A percentile compares a stretch with the other conserved stretches of the same genome.
Conservation (phyloP, 306 rosid genomes). For the Betula pendula region DNA sequence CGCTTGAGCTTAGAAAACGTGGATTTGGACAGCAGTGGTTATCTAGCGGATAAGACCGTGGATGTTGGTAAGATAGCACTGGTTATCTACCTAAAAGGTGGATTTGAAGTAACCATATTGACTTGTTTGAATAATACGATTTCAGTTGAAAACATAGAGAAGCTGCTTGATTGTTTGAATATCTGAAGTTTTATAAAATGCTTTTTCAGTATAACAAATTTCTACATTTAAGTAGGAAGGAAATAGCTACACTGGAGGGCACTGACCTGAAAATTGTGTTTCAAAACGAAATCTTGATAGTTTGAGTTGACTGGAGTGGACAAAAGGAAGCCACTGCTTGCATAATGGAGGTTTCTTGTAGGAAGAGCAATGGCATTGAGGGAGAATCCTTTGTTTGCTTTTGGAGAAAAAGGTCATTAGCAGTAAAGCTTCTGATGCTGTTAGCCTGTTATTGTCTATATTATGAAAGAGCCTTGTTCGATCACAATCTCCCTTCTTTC, state of each 20-base stretch:
- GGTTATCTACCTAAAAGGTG: background rate
- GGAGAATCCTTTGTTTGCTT: background rate
- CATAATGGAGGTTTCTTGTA: background rate
- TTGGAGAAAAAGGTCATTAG: background rate
- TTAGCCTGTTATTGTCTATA: too few species aligned
- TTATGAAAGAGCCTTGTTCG: background rate
- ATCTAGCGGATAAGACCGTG: too few species aligned
- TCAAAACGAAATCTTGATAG: background rate
- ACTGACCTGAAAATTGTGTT: background rate
- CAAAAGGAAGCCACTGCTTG: background rate
- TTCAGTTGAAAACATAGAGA: background rate
- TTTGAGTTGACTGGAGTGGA: background rate
- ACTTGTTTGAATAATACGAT: background rate
- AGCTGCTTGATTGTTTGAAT: slow-evolving; percentile 1
- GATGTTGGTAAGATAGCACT: too few species aligned
- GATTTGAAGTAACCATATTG: background rate
- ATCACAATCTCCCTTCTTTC: too few species aligned
- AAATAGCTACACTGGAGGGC: background rate
- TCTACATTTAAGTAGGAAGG: background rate
- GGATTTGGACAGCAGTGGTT: background rate
- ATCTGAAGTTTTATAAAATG: background rate
- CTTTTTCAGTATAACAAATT: background rate
- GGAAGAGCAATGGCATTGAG: background rate
- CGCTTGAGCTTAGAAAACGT: background rate
- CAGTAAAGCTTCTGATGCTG: too few species aligned